Base-by-base conservation (phyloP, 345 rosid species). In the Sapria himalayana region DNA sequence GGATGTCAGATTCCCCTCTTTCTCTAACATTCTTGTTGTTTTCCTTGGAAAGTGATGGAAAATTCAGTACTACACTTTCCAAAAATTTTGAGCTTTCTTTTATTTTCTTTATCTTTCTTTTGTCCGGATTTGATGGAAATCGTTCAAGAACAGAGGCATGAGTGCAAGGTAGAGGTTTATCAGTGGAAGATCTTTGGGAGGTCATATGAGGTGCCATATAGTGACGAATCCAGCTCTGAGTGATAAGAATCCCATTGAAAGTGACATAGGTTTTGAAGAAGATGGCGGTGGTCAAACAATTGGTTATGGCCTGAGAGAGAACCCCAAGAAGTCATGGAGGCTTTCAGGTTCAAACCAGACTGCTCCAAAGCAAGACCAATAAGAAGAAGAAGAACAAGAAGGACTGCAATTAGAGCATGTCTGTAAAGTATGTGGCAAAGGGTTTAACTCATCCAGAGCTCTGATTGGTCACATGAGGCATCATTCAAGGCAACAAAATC, bases 191-290 rank as follows among this genome's bases (percentile, higher is more conserved):
- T 72, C 79, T 23, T 49, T 76, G 56, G 85, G 85, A 15, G 85
- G 85, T 44, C 85, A 72, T 60, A 64, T 72, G 77, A 69, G 80
- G 69, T 76, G 79, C 52, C 85, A 72, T 32, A 51, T 64, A 65
- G 46, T 52, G 36, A 48, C 49, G 44, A 55, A 58, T 51, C 41
- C 61, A 29, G 50, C 46, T 40, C 67, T 58, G 19, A 44, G 60
- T 9, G 39, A 47, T 19, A 46, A 46, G 45, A 37, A 43, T 49
- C 29, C 43, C 49, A 63, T 59, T 55, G 60, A 62, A 48, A 70
- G 57, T 57, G 57, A 59, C 14, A 40, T 57, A 4, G 34, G 57
- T 43, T 47, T 50, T 25, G 46, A 36, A 9, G 33, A 49, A 39
- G 48, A 45, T 36, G 39, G 40, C 25, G 15, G 14, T 16, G 21